These are phyloP conservation scores for Lichina pygmaea DNA, from an alignment of 495 filamentous ascomycete species.

Conservation along the genomic window DNA sequence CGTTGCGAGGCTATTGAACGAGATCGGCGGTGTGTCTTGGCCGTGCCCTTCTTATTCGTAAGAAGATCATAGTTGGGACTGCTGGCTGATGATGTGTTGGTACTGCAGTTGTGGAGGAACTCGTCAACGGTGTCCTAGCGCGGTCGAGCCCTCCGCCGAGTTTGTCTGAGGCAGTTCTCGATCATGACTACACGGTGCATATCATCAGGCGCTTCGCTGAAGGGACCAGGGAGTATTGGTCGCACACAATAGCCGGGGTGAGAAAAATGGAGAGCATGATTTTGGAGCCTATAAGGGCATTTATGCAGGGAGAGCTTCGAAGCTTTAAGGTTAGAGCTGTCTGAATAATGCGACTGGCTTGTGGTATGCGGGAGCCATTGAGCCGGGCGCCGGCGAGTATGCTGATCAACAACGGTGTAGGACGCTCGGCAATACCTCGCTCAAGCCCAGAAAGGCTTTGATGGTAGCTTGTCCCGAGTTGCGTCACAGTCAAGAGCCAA, in stretches of 20 bases:
- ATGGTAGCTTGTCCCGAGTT: constrained; percentile 54
- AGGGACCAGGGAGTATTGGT: constrained; percentile 66
- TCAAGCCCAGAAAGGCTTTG: constrained; percentile 56
- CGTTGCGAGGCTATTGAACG: constrained; percentile 48
- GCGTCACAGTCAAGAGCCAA: constrained; percentile 70
- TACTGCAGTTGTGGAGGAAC: constrained; percentile 1
- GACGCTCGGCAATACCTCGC: constrained; percentile 53
- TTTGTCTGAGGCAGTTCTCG: constrained; percentile 54
- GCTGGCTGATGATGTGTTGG: background rate
- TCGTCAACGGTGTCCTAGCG: constrained; percentile 45
- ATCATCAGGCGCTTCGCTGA: constrained; percentile 68
- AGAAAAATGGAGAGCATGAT: constrained; percentile 50
- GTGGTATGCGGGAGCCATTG: background rate
- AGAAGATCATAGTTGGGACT: background rate
- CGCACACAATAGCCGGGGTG: constrained; percentile 35
- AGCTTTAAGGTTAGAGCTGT: constrained; percentile 26
- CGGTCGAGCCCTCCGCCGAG: constrained; percentile 42
- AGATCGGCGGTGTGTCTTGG: constrained; percentile 33
- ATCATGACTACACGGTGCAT: constrained; percentile 81
- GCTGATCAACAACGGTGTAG: constrained; percentile 16
- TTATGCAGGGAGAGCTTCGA: constrained; percentile 46
- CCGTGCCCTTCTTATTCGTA: constrained; percentile 28
- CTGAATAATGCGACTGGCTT: no score
- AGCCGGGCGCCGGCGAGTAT: background rate
- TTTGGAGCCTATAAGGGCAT: constrained; percentile 54